Evolutionary conservation across 495 filamentous ascomycete genomes (phyloP).

Genomic region (Lasiosphaeria miniovina): DNA sequence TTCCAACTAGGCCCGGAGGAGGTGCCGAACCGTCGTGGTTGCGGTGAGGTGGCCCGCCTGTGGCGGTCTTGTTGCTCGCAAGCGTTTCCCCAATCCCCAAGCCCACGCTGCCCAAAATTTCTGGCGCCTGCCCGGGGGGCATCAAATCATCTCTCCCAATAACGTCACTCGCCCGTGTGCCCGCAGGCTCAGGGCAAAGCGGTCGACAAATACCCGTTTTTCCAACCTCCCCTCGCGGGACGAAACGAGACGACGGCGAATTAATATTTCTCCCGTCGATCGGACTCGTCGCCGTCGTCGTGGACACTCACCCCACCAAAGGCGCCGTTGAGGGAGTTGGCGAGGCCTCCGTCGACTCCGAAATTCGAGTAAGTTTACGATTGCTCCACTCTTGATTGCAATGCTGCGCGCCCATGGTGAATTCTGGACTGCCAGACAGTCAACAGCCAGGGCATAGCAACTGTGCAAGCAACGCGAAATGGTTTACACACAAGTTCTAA

Average conservation of each 20-base stretch:
- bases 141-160: conserved; percentile 18
- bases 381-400: conserved; percentile 30
- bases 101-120: conserved; percentile 15
- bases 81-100: background rate
- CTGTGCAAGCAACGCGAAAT: no score
- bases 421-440: background rate
- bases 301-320: no score
- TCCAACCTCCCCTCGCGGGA: background rate
- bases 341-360: conserved; percentile 15
- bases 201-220: conserved; percentile 6
- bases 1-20: no score
- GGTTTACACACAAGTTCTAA: background rate
- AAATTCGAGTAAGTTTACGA: conserved; percentile 27
- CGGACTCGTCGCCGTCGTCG: no score
- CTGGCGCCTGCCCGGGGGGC: conserved; percentile 1
- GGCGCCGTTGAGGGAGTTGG: conserved; percentile 12
- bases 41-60: background rate
- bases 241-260: conserved; percentile 1
- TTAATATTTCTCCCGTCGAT: no score
- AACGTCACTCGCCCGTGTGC: conserved; percentile 25
- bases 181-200: conserved; percentile 22
- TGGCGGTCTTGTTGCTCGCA: background rate
- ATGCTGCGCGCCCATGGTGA: conserved; percentile 9
- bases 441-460: no score
- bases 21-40: no score